A percentile compares a stretch with the other conserved stretches of the same genome.
These are phyloP conservation scores for Populus trichocarpa DNA, from an alignment of 441 rosid species.

Conservation along the genomic window DNA sequence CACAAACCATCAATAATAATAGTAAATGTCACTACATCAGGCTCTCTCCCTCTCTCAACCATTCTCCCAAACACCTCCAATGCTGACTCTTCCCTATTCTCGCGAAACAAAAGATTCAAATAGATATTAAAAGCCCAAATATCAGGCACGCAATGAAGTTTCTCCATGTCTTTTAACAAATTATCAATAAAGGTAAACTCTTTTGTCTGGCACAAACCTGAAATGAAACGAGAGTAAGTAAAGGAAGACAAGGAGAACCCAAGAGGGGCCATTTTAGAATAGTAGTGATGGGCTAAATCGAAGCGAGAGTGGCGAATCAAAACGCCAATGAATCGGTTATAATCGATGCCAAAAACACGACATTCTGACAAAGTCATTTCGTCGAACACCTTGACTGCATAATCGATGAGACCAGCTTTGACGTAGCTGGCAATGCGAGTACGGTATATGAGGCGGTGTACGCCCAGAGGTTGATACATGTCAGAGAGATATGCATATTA, in stretches of 20 bases:
- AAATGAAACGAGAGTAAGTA: constrained; percentile 90
- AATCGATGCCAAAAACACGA: no score
- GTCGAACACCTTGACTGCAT: no score
- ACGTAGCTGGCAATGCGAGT: no score
- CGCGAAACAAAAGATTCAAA: constrained; percentile 33
- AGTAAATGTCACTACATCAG: constrained; percentile 84
- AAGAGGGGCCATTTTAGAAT: constrained; percentile 52
- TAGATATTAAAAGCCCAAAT: constrained; percentile 77
- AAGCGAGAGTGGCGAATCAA: no score
- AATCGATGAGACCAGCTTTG: no score
- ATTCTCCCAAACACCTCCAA: no score
- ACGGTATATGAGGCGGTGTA: no score
- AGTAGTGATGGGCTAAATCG: constrained; percentile 49
- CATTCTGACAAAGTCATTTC: no score
- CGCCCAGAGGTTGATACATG: no score
- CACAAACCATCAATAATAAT: constrained; percentile 66
- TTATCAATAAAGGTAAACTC: constrained; percentile 49
- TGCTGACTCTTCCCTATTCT: no score
- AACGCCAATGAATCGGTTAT: no score
- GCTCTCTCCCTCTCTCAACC: constrained; percentile 8
- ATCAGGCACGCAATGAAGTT: constrained; percentile 59
- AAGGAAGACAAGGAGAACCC: constrained; percentile 74
- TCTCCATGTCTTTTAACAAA: constrained; percentile 68
- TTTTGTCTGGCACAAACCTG: constrained; percentile 64
- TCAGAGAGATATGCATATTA: no score